Evolutionary conservation across 306 rosid species (phyloP), one percentile per base, ranked within the genome.

Genomic region (Arachis stenosperma): DNA sequence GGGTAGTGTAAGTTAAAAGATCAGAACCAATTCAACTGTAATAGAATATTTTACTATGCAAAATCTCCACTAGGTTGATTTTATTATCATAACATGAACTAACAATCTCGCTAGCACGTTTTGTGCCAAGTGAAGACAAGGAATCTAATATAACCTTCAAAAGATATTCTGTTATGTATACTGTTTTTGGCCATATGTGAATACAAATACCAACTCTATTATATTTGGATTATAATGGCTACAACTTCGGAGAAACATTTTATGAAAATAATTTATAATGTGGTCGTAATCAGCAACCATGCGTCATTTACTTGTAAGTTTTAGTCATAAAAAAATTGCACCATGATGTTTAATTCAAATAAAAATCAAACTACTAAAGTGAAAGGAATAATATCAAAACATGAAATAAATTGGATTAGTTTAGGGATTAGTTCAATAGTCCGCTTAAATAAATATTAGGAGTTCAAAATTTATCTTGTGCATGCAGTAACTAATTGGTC

Each of bases 121-220:
- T 2, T 61, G 3, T 33, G n/a, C 22, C 53, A 36, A 65, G 74
- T 42, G 65, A 58, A 48, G 72, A 68, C 40, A 17, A 48, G 61
- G 79, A 3, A 67, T 67, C 79, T 5, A 14, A 30, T 54, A 5
- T 17, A 57, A 73, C 39, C 61, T 15, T 64, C 41, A 15, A 60
- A 65, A 12, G 2, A 71, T 75, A 77, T 50, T 67, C 69, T 65
- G 42, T 22, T 77, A 7, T 63, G 6, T 33, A 59, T 61, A 52
- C 46, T 47, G 36, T 55, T 77, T 59, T 77, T 73, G 77, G 82
- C 62, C 61, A 54, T 74, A 22, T 72, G n/a, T 42, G 84, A 56
- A 67, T 30, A 54, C 22, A 29, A 75, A 9, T 64, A 37, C 5
- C 61, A 55, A 44, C 17, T 74, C 69, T 41, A 68, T 64, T 74